Evolutionary conservation across 202 grass and related monocot species (phyloP).

Genomic region (Cymbopogon flexuosus): DNA sequence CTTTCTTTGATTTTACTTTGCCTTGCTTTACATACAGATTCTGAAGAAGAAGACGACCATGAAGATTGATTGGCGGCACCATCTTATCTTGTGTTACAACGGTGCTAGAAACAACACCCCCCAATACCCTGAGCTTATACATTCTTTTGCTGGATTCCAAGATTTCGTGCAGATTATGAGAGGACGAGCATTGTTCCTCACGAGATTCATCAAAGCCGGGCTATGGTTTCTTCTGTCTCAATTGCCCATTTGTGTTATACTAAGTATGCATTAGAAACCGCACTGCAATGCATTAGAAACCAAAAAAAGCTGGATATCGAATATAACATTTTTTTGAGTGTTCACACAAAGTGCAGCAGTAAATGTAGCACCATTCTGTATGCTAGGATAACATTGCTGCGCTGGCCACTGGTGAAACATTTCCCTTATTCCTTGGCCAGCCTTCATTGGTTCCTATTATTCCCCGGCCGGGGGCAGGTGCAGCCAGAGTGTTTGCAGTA

Average conservation of each 20-base stretch:
- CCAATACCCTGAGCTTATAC: not conserved
- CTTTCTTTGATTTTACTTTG: not conserved
- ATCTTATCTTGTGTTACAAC: not conserved
- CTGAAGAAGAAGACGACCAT: constrained; percentile 67
- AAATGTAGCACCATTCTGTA: not conserved
- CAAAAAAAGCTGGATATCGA: not conserved
- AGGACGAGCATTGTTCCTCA: constrained; percentile 1
- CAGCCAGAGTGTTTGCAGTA: no score
- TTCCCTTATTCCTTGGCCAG: not conserved
- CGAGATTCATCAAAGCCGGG: constrained; percentile 1
- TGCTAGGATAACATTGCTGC: not conserved
- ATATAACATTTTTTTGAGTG: constrained; percentile 17
- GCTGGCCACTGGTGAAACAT: not conserved
- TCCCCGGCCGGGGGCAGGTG: no score
- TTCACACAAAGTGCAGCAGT: constrained; percentile 4
- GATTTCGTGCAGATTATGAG: constrained; percentile 29
- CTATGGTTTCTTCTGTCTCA: not conserved
- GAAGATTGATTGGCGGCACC: constrained; percentile 40
- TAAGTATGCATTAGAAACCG: not conserved
- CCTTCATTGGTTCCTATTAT: not conserved
- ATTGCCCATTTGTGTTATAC: not conserved
- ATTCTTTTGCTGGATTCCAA: constrained; percentile 26
- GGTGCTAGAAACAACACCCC: not conserved
- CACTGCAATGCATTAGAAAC: not conserved
- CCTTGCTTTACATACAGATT: constrained; percentile 42